Evolutionary conservation across 2,329 filamentous ascomycete genomes (phyloP), one percentile per base, ranked within the genome.

Genomic region (Aspergillus sp.): DNA sequence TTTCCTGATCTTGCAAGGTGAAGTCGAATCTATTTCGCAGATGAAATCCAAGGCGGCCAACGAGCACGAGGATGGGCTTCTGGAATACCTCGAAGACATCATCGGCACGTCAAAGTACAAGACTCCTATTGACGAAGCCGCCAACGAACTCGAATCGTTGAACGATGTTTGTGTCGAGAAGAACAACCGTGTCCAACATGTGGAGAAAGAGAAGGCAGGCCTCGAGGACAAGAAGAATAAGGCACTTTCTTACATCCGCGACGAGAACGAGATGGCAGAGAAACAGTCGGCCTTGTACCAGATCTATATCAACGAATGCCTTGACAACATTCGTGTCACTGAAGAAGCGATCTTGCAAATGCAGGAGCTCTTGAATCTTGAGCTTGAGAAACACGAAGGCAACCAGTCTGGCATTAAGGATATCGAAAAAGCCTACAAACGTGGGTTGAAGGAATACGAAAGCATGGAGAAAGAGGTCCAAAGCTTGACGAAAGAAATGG

Each of bases 31-130:
- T 0, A 98, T 98, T 64, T 91, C 93, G 5, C 93, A 97, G 70
- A 98, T 98, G 93, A 98, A 98, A 70, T 79, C 94, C 15, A 98
- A 98, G 68, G 93, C 94, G 3, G 84, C 80, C 38, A 91, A 88
- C 59, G 93, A 98, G 66, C 91, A 97, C 62, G 93, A 98, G 52
- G 93, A 98, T 61, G 93, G 93, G 10, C 79, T 98, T 3, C 77
- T 98, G 15, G 93, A 98, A 67, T 98, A 98, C 55, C 81, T 98
- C 0, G 93, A 98, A 67, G 93, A 98, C 62, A 98, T 98, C 52
- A 97, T 98, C 59, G 93, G 94, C 53, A 98, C 93, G 0, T 97
- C 93, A 5, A 96, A 95, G 66, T 98, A 98, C 74, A 98, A 98
- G 72, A 81, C 86, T 0, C 91, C 93, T 0, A 98, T 98, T 53